Base-by-base conservation (phyloP, 257 asterid species). In the Anisodus acutangulus region DNA sequence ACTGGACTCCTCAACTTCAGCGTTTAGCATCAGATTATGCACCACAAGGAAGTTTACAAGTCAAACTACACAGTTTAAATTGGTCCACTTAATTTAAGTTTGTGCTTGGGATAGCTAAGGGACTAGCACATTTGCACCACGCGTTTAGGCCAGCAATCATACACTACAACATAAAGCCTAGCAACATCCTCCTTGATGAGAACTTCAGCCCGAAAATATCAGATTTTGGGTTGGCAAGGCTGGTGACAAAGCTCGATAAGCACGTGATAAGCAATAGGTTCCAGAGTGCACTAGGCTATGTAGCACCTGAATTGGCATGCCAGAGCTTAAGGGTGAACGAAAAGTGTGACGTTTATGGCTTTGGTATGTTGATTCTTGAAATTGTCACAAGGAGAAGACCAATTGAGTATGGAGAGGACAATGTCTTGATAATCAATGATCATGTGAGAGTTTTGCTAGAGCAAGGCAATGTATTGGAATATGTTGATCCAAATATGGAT, bases 251-350 rank as follows among this genome's bases (percentile, higher is more conserved):
- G 58, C 91, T 93, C 2, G 97, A 95, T 45, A 91, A 87, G 83
- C 98, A 93, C 57, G 91, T 91, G 6, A 83, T 88, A 16, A 93
- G 90, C 81, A 92, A 82, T 82, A 81, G 99, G 64, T 92, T 94
- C 45, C 97, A 92, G 72, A 92, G 91, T 16, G 93, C 97, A n/a
- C 86, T 92, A 8, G 98, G 99, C 7, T 94, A 96, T 51, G 92
- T 92, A 66, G 99, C 99, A 0, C 99, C 99, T 0, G 99, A 96
- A 57, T 84, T 94, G 66, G 95, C 98, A 1, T 94, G 98, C 92
- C 95, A 91, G 91, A 94, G 93, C 91, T 78, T 94, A 13, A 92
- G 98, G 83, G 98, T 96, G 41, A 94, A 92, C 3, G 99, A 96
- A 67, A 96, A 96, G 83, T 96, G 99, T 51, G 99, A 96, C 16